These are phyloP conservation scores for Caryopteris hybrid DNA, from an alignment of 305 asterid species.

Conservation along the genomic window DNA sequence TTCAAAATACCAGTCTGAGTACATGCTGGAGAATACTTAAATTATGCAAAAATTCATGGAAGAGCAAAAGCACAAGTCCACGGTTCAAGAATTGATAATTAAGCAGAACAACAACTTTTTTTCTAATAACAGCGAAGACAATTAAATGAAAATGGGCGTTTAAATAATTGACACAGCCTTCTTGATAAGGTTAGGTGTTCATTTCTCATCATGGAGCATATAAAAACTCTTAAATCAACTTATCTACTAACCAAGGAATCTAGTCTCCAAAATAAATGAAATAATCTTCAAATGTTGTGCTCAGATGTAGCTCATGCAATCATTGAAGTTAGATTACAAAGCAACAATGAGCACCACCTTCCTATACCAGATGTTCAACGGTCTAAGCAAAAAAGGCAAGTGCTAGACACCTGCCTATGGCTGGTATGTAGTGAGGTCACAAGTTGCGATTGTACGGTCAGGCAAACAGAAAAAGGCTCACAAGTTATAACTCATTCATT, in stretches of 20 bases:
- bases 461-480: too few relatives aligned
- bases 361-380: conserved; percentile 27
- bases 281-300: conserved; percentile 5
- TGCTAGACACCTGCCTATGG: conserved; percentile 37
- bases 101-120: too few relatives aligned
- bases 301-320: conserved; percentile 27
- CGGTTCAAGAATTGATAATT: too few relatives aligned
- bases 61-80: neutral
- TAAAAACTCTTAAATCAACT: neutral
- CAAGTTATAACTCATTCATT: too few relatives aligned
- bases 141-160: neutral
- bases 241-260: too few relatives aligned
- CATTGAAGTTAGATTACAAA: conserved; percentile 15
- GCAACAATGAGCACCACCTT: conserved; percentile 25
- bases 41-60: neutral
- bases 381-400: conserved; percentile 29
- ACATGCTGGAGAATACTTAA: neutral
- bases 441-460: neutral
- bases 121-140: too few relatives aligned
- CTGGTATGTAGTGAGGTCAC: neutral
- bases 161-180: neutral
- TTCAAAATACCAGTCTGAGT: neutral
- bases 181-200: neutral
- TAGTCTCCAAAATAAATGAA: neutral
- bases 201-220: neutral